Evolutionary conservation across 768 basidiomycete genomes (phyloP), one percentile per base, ranked within the genome.

Genomic region (Xerocomellus chrysenteron): DNA sequence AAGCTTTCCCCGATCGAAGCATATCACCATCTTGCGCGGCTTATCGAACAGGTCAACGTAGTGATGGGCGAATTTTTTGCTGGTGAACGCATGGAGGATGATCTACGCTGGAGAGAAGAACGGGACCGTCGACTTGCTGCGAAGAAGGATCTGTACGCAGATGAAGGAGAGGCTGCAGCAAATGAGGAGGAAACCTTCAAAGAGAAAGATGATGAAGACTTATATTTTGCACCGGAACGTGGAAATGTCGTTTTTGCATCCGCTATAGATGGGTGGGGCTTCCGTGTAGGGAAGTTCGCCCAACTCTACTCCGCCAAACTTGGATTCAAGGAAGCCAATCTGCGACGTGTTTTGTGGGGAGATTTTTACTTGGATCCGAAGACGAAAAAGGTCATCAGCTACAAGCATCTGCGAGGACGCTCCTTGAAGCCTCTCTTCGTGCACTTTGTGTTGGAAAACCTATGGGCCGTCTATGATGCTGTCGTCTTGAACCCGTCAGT

Each of bases 41-140:
- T 98, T 14, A 92, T 99, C 50, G 96, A 98, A 70, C 92, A 97
- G 65, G 95, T 98, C 26, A 99, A 98, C 66, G 97, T 94, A 0
- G 92, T 98, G 49, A 96, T 98, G 94, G 97, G 97, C 0, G 84
- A 85, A 55, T 95, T 98, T 72, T 98, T 94, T 66, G 94, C 95
- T 4, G 83, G 89, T 2, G 96, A 98, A 59, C 78, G 97, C 17
- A 97, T 98, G 94, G 94, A 96, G 60, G 94, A 98, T 58, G 95
- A 98, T 73, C 73, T 94, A 21, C 80, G 92, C 14, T 97, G 97
- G 93, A 78, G 89, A 60, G 96, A 98, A 76, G 92, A 93, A 60
- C 85, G 91, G 30, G 93, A 98, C 65, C 81, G 85, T 21, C 82
- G 94, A 13, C 74, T 96, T 17, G 86, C 85, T 13, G 81, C 80